Evolutionary conservation across 192 early-diverging fungal genomes (phyloP).

Genomic region (Podila clonocystis): DNA sequence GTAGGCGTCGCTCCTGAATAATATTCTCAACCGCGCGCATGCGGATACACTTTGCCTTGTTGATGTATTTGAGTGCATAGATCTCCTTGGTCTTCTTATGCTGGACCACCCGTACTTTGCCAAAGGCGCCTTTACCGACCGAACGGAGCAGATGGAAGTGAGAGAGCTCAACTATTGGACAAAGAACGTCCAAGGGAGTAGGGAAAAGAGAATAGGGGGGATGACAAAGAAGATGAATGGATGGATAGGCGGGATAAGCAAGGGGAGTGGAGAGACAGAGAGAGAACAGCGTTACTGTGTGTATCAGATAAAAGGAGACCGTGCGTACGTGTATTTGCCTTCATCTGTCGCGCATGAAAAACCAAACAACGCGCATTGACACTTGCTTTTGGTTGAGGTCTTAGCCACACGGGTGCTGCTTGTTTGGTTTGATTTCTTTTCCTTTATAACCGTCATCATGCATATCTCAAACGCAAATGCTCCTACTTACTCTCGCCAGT

Average conservation of each 20-base stretch:
- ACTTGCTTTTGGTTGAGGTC: too few relatives aligned
- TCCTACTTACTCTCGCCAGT: conserved; percentile 69
- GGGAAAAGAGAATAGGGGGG: background rate
- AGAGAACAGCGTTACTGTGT: too few relatives aligned
- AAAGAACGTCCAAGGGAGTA: background rate
- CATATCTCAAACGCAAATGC: too few relatives aligned
- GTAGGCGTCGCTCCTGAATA: conserved; percentile 86
- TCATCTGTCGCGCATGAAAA: too few relatives aligned
- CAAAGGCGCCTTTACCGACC: conserved; percentile 96
- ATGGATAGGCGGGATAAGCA: background rate
- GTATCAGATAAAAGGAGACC: too few relatives aligned
- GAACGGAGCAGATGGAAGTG: conserved; percentile 93
- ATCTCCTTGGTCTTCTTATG: conserved; percentile 80
- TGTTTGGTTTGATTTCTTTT: too few relatives aligned
- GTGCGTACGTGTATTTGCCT: too few relatives aligned
- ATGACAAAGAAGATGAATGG: background rate
- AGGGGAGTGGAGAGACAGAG: too few relatives aligned
- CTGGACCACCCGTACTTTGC: conserved; percentile 94
- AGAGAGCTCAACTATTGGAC: conserved; percentile 73
- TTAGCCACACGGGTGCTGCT: too few relatives aligned
- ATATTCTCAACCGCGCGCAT: conserved; percentile 91
- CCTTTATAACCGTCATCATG: too few relatives aligned
- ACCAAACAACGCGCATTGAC: too few relatives aligned
- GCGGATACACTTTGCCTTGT: conserved; percentile 89
- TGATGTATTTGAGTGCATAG: conserved; percentile 97